Conservation (phyloP, 1,284 basidiomycete species). For the Filobasidium uniguttulatum region DNA sequence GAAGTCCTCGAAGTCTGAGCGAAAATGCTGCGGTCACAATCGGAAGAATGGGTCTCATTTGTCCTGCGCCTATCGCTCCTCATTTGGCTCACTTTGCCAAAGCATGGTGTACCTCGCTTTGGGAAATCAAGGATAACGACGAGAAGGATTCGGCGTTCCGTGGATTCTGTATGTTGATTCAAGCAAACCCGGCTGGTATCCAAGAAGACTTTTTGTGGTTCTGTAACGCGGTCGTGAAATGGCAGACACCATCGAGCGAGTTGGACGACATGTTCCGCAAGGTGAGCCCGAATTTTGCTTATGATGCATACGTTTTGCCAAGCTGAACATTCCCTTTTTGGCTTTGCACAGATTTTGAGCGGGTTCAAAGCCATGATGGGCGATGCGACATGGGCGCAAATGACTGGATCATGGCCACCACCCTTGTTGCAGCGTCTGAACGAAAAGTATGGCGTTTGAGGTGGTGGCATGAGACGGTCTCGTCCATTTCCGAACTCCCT, state of each 20-base stretch:
- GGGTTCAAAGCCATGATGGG: slow-evolving; percentile 35
- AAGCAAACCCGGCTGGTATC: slow-evolving; percentile 81
- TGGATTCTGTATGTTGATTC: slow-evolving; percentile 90
- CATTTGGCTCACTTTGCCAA: slow-evolving; percentile 82
- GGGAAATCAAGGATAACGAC: slow-evolving; percentile 98
- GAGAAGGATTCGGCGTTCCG: slow-evolving; percentile 99
- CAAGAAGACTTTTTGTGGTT: slow-evolving; percentile 85
- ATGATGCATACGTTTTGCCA: not conserved
- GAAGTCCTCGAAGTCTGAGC: slow-evolving; percentile 82
- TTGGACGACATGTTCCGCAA: slow-evolving; percentile 77
- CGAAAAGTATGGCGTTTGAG: slow-evolving; percentile 34
- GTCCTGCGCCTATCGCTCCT: slow-evolving; percentile 75
- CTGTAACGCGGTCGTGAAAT: slow-evolving; percentile 90
- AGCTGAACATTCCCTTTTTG: not conserved
- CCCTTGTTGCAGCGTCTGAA: slow-evolving; percentile 30
- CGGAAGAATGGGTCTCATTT: slow-evolving; percentile 85
- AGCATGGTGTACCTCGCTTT: slow-evolving; percentile 91
- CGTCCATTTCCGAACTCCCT: not conserved
- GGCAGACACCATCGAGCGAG: slow-evolving; percentile 76
- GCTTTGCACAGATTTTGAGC: slow-evolving; percentile 25
- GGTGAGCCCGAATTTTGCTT: slow-evolving; percentile 22
- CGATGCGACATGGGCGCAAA: slow-evolving; percentile 26
- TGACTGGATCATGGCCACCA: slow-evolving; percentile 27
- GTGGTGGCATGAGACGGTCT: no score
- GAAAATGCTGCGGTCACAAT: slow-evolving; percentile 99